Base-by-base conservation (phyloP, 75 land plant species). In the Pinus albicaulis region DNA sequence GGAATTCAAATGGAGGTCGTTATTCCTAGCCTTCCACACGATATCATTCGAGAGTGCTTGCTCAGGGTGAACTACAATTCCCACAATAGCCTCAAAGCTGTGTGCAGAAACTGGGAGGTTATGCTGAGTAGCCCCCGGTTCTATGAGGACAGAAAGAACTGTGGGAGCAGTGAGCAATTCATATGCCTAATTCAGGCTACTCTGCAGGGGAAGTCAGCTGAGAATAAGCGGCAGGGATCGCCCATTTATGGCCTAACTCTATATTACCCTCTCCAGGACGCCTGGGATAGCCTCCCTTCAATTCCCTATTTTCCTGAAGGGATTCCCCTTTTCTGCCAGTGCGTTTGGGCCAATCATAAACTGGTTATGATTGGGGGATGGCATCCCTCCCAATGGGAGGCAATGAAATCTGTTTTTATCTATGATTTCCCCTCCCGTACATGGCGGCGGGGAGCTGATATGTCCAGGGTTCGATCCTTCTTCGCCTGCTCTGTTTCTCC, bases 281-380 rank as follows among this genome's bases (percentile, higher is more conserved):
- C 59, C 59, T 57, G 59, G 59, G 59, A 57, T 20, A 57, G n/a
- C 7, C 59, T 57, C 7, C 59, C 59, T 57, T 20, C 59, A 57
- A 57, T 57, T 20, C 59, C 59, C 7, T 12, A 19, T 5, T 56
- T 68, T 60, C 58, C 85, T 0, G 74, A 61, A 7, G 89, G 94
- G 17, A 57, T 92, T 55, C 93, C 93, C 1, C 55, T 86, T 8
- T 91, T 88, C 76, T 86, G 85, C 57, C 86, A 81, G 70, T 72
- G 71, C 10, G 88, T 76, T 23, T 72, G 78, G 19, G 76, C 74
- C 14, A 80, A 61, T 3, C 79, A 86, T 3, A 80, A 85, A 66
- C 80, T 93, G 25, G 72, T 93, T 20, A 58, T 93, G 56, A 26
- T 89, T 24, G 93, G 95, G 16, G 93, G 95, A 26, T 92, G 93